Evolutionary conservation across 2,329 filamentous ascomycete species (phyloP).

Genomic region (Sordariomycetes sp.): DNA sequence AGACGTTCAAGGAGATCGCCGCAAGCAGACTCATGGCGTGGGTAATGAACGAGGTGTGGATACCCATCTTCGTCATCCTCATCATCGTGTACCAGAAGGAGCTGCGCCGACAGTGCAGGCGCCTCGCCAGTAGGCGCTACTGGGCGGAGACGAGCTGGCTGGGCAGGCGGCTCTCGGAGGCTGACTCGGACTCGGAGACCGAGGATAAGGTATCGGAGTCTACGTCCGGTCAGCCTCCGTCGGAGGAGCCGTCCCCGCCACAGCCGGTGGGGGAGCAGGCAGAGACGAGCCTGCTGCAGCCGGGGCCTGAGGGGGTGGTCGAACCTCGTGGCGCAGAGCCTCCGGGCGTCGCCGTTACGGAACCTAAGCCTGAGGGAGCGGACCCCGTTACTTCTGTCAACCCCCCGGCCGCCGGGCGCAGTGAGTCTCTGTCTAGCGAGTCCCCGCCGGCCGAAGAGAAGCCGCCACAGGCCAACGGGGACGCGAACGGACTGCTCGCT

Average conservation of each 20-base stretch:
- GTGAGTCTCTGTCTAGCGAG: not conserved
- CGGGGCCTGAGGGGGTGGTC: not conserved
- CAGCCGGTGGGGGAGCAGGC: not conserved
- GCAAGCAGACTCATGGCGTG: conserved; percentile 38
- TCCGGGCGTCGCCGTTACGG: not conserved
- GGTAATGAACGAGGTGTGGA: conserved; percentile 38
- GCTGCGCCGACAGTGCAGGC: conserved; percentile 23
- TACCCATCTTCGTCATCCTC: conserved; percentile 27
- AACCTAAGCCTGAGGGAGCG: not conserved
- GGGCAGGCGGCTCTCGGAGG: not conserved
- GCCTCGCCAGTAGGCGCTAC: conserved; percentile 15
- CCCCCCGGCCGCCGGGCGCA: not conserved
- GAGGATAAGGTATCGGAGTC: conserved; percentile 1
- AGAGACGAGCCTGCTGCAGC: not conserved
- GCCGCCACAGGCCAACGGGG: not conserved
- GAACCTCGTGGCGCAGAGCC: not conserved
- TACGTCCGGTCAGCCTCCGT: not conserved
- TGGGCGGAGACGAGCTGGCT: conserved; percentile 11
- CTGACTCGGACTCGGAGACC: conserved; percentile 3
- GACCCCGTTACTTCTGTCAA: not conserved
- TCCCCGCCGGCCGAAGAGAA: not conserved
- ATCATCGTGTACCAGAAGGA: conserved; percentile 32
- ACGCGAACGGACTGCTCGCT: not conserved
- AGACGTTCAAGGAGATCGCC: conserved; percentile 34
- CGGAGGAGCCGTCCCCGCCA: not conserved